These are phyloP conservation scores for Azolla pinnata DNA, from an alignment of 75 land plant species.

Conservation along the genomic window DNA sequence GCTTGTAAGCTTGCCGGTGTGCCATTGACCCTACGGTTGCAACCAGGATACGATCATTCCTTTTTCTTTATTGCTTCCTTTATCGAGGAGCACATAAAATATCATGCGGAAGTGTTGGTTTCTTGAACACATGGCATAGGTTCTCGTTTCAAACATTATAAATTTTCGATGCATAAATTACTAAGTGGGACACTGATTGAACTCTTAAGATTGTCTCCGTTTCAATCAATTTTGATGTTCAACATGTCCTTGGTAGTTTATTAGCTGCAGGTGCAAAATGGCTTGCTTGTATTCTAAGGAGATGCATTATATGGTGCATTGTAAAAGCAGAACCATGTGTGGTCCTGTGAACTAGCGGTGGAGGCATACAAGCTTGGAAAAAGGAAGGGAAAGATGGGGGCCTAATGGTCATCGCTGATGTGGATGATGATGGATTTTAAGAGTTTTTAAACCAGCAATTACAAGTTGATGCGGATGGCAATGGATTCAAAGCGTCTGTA, in stretches of 20 bases:
- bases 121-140: neutral
- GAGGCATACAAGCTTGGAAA: neutral
- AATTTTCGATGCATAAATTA: neutral
- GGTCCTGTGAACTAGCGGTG: neutral
- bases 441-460: no score
- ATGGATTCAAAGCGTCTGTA: no score
- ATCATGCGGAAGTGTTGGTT: slow-evolving; percentile 72
- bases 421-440: neutral
- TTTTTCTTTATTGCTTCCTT: slow-evolving; percentile 86
- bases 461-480: no score
- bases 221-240: neutral
- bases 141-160: neutral
- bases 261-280: neutral
- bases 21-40: slow-evolving; percentile 61
- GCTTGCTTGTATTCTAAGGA: neutral
- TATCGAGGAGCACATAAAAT: slow-evolving; percentile 81
- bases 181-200: neutral
- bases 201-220: neutral
- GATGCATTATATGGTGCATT: neutral
- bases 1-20: slow-evolving; percentile 52
- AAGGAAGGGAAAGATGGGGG: neutral
- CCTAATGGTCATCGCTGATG: neutral
- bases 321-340: neutral
- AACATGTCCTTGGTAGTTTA: no score
- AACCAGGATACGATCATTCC: slow-evolving; percentile 93